Evolutionary conservation across 768 basidiomycete genomes (phyloP).

Genomic region (Russula brevipes): DNA sequence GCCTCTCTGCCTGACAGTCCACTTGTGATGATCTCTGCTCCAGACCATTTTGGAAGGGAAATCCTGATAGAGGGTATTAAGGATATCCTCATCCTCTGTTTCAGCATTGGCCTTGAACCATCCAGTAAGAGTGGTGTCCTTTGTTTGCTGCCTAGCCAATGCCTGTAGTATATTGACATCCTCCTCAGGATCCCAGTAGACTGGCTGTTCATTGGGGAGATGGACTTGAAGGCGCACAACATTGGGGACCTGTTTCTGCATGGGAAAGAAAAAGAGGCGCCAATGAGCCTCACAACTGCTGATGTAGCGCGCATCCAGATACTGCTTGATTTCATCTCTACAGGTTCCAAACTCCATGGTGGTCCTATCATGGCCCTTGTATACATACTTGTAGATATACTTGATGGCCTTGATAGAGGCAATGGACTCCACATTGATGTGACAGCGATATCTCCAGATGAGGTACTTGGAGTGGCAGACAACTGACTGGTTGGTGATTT

Average conservation of each 20-base stretch:
- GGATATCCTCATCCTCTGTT: slow-evolving; percentile 30
- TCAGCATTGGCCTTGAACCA: slow-evolving; percentile 28
- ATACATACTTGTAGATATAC: slow-evolving; percentile 46
- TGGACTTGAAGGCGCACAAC: background rate
- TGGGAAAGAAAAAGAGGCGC: background rate
- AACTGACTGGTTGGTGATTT: too few relatives aligned
- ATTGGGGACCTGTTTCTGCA: background rate
- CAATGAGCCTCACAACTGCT: background rate
- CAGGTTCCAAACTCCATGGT: slow-evolving; percentile 32
- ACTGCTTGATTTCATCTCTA: slow-evolving; percentile 35
- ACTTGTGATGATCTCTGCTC: slow-evolving; percentile 27
- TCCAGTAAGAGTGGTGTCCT: slow-evolving; percentile 34
- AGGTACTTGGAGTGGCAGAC: slow-evolving; percentile 37
- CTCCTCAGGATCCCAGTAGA: slow-evolving; percentile 35
- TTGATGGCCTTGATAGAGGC: slow-evolving; percentile 38
- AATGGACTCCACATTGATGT: slow-evolving; percentile 52
- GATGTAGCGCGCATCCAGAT: slow-evolving; percentile 28
- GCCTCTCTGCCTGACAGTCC: slow-evolving; percentile 30
- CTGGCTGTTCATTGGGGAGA: slow-evolving; percentile 16
- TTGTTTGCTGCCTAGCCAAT: too few relatives aligned
- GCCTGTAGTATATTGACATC: slow-evolving; percentile 24
- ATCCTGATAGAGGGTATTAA: slow-evolving; percentile 36
- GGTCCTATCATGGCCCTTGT: slow-evolving; percentile 44
- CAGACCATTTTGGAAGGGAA: slow-evolving; percentile 24
- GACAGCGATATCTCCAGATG: slow-evolving; percentile 36